phyloP scores from a whole-genome alignment of 139 green algal genomes.

The Coelastrella sp. region DNA sequence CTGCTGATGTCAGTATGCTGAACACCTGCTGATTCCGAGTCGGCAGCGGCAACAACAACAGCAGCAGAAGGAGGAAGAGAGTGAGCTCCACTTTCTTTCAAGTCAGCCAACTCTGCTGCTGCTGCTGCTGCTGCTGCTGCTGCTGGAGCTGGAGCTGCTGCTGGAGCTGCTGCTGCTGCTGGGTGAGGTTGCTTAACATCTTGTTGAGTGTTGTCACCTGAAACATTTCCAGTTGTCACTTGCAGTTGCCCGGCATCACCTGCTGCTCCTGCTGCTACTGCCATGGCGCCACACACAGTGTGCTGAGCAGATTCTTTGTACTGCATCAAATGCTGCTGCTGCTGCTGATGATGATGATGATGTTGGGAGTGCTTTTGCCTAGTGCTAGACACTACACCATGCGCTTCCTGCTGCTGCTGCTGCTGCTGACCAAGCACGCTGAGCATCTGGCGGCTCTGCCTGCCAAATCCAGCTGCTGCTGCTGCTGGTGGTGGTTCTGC shows the following conservation, averaged over 20 bases:
- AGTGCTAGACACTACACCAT: neutral
- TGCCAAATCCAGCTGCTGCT: neutral
- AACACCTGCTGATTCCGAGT: neutral
- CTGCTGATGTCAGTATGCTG: neutral
- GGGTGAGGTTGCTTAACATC: neutral
- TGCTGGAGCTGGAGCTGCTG: neutral
- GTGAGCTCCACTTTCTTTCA: neutral
- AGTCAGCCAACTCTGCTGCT: neutral
- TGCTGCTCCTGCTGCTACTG: neutral
- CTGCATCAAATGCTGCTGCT: neutral
- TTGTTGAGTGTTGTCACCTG: too few species aligned
- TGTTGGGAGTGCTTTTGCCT: neutral
- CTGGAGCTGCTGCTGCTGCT: neutral
- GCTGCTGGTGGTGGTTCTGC: neutral
- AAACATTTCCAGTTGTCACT: too few species aligned
- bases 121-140: neutral
- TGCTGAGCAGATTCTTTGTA: neutral
- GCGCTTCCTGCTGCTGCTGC: neutral
- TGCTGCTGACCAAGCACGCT: neutral
- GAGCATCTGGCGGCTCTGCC: neutral
- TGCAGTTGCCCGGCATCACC: neutral
- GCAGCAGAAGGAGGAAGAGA: neutral
- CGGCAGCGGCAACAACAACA: neutral
- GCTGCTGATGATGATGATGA: too few species aligned
- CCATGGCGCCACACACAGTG: neutral